Conservation (phyloP, 2,329 filamentous ascomycete species). For the Paraphoma sp. region DNA sequence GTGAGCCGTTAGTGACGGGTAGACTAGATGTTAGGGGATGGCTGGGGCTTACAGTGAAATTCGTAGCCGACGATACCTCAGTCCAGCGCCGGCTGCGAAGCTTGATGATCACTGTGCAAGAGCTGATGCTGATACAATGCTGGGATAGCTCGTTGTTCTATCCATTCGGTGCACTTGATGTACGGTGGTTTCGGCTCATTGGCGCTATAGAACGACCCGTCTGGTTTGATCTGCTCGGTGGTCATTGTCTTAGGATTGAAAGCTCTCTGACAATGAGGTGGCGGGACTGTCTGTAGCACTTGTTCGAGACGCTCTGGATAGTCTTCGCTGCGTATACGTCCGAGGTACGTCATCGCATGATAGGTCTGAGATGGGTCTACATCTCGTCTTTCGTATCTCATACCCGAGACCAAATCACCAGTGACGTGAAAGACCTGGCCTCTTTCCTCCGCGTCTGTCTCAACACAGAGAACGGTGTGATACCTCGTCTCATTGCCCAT, state of each 20-base stretch:
- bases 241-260: conserved; percentile 5
- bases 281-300: conserved; percentile 3
- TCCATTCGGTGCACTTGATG: conserved; percentile 4
- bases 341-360: conserved; percentile 4
- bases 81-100: neutral
- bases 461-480: conserved; percentile 8
- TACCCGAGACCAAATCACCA: conserved; percentile 4
- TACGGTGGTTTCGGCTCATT: conserved; percentile 1
- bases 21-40: neutral
- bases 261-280: conserved; percentile 3
- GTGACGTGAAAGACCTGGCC: conserved; percentile 5
- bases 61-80: too few relatives aligned
- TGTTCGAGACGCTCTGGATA: conserved; percentile 3
- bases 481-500: conserved; percentile 5
- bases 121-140: conserved; percentile 6
- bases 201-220: conserved; percentile 2
- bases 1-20: neutral
- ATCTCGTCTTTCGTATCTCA: conserved; percentile 3
- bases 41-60: neutral
- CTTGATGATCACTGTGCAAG: conserved; percentile 1
- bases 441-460: neutral
- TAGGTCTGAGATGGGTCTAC: conserved; percentile 8
- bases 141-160: conserved; percentile 4
- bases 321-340: conserved; percentile 5
- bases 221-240: conserved; percentile 3